Evolutionary conservation across 352 stramenopile genomes (phyloP), one percentile per base, ranked within the genome.

Genomic region (Globisporangium solare): DNA sequence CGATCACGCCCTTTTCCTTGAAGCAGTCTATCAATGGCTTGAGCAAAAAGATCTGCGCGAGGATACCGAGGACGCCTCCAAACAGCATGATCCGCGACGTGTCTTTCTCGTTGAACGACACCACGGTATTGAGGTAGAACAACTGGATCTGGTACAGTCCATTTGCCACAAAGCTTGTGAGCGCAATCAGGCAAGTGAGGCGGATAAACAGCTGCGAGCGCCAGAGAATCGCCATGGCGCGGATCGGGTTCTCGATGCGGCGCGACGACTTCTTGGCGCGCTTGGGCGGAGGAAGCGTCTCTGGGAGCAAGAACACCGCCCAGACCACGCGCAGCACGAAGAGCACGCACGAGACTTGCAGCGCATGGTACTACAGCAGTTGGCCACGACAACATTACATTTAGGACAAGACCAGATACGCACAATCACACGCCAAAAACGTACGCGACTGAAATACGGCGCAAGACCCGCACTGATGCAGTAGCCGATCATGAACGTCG

Each of bases 91-190:
- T 51, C 1, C 67, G 71, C 4, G 78, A 70, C 2, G 74, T 80
- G 50, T 86, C 76, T 43, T 87, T 81, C 52, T 86, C 77, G 47
- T 88, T 54, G 59, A 90, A 90, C 6, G 75, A 77, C 17, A 90
- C 66, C 2, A 82, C 66, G 17, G 72, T 90, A 50, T 92, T 92
- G 14, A 92, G 66, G 59, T 79, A 90, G 65, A 88, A 92, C 18
- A 76, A 68, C 27, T 73, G 74, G 48, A 88, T 88, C 49, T 88
- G 77, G 40, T 66, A 78, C 47, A 81, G 61, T 8, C 78, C 79
- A 18, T 73, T 78, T 41, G 66, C 56, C n/a, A 85, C 76, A 42
- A 90, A 92, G 10, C 51, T 78, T 35, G 79, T 89, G 58, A 90
- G 62, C 17, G 71, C 78, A 43, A 92, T 88, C 57, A 92, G 63